Conservation (phyloP, 257 asterid genomes). For the Nicotiana benthamiana region DNA sequence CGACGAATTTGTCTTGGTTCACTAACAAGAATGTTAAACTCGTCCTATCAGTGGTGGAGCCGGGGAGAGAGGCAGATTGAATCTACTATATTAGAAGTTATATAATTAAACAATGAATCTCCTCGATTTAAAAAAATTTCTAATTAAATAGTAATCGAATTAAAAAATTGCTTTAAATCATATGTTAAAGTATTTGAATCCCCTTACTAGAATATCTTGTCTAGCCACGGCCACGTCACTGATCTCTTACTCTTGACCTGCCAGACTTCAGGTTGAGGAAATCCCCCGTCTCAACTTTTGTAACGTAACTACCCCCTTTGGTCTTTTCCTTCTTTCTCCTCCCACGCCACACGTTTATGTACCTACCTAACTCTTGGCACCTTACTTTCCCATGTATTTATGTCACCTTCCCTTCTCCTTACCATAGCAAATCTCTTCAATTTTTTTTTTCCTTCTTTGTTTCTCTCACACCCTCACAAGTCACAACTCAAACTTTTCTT, state of each 20-base stretch:
- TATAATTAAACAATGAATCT: too few relatives aligned
- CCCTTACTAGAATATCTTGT: too few relatives aligned
- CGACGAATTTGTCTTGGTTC: neutral
- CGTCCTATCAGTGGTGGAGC: too few relatives aligned
- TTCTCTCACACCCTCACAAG: neutral
- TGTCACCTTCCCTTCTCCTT: neutral
- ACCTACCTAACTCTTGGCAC: conserved; percentile 9
- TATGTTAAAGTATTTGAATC: too few relatives aligned
- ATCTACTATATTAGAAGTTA: too few relatives aligned
- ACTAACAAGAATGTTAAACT: too few relatives aligned
- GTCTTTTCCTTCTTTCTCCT: conserved; percentile 14
- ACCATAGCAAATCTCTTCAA: neutral
- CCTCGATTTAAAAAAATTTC: too few relatives aligned
- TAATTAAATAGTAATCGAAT: too few relatives aligned
- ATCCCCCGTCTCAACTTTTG: neutral
- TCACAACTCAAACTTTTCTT: neutral
- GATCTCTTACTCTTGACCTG: neutral
- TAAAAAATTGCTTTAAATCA: too few relatives aligned
- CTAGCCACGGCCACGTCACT: neutral
- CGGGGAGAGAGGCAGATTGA: too few relatives aligned
- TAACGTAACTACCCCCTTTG: neutral
- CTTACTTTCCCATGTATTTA: neutral
- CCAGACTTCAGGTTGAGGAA: neutral
- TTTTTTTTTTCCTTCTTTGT: neutral
- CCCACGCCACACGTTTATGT: conserved; percentile 12